Evolutionary conservation across 2,329 filamentous ascomycete genomes (phyloP).

Genomic region (Pseudocercospora crystallina): DNA sequence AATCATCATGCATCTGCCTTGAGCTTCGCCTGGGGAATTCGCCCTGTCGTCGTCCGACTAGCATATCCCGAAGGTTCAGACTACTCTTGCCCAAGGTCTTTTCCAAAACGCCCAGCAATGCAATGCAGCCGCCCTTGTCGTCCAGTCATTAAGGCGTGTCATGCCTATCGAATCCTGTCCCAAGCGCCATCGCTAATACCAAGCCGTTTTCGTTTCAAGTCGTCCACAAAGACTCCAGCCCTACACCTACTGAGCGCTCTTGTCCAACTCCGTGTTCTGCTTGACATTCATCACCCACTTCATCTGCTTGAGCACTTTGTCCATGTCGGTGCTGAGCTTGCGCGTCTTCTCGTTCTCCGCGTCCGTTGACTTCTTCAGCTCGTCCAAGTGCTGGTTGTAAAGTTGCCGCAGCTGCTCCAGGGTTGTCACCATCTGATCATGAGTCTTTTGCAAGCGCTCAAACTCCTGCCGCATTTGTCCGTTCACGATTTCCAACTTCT

Average conservation of each 20-base stretch:
- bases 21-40: background rate
- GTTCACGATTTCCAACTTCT: constrained; percentile 65
- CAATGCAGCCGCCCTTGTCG: constrained; percentile 3
- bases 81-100: too few relatives aligned
- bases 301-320: constrained; percentile 62
- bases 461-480: constrained; percentile 73
- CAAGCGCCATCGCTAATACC: constrained; percentile 11
- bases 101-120: background rate
- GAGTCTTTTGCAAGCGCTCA: constrained; percentile 59
- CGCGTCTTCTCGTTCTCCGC: constrained; percentile 57
- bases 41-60: background rate
- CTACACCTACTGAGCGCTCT: background rate
- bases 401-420: constrained; percentile 66
- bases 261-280: constrained; percentile 34
- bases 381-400: constrained; percentile 61
- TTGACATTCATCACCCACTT: constrained; percentile 72
- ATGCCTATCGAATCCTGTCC: background rate
- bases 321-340: constrained; percentile 62
- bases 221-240: background rate
- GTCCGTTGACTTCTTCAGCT: constrained; percentile 59
- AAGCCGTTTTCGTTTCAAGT: constrained; percentile 3
- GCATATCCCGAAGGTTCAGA: background rate
- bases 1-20: background rate
- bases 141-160: constrained; percentile 2
- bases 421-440: constrained; percentile 59